Evolutionary conservation across 202 grass and related monocot genomes (phyloP), one percentile per base, ranked within the genome.

Genomic region (Dendrocalamus latiflorus): DNA sequence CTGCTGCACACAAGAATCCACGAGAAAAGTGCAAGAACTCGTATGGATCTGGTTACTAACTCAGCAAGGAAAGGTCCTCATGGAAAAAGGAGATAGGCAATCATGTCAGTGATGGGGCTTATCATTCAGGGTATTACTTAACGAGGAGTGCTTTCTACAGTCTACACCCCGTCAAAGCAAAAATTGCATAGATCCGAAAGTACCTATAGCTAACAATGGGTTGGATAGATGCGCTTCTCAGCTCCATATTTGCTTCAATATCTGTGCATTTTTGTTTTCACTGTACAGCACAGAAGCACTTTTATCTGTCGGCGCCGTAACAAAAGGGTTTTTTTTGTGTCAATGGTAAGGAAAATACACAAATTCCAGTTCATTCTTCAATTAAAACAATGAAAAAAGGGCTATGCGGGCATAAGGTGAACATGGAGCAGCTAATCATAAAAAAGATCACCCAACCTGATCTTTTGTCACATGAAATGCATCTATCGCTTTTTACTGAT

Each of bases 401-500:
- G 11, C 24, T 60, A 80, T 39, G 7, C 81, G 79, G 41, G 47
- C 14, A 18, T 45, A 74, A 75, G 22, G 45, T 68, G 68, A 77
- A 78, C 38, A 84, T 57, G 68, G 57, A 74, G 69, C 60, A 51
- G 44, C 58, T 43, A 26, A 20, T 57, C 42, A 84, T 74, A 36
- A 81, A 60, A 88, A 70, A 15, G 70, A 74, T 44, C 26, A 75
- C 59, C 59, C 44, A 44, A 75, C 1, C 50, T 78, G 73, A 83
- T 62, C 20, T 68, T 83, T 82, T 42, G 80, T 73, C 83, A 78
- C 72, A 83, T 83, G 88, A 78, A 75, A 76, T 86, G 78, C 78
- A 77, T 50, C 38, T 21, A 26, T 44, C 54, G 45, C 80, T 75
- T 90, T 87, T 87, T 17, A 44, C 60, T 36, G 61, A 34, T 80